Base-by-base conservation (phyloP, 2,329 filamentous ascomycete genomes). In the Microthyrium microscopicum region DNA sequence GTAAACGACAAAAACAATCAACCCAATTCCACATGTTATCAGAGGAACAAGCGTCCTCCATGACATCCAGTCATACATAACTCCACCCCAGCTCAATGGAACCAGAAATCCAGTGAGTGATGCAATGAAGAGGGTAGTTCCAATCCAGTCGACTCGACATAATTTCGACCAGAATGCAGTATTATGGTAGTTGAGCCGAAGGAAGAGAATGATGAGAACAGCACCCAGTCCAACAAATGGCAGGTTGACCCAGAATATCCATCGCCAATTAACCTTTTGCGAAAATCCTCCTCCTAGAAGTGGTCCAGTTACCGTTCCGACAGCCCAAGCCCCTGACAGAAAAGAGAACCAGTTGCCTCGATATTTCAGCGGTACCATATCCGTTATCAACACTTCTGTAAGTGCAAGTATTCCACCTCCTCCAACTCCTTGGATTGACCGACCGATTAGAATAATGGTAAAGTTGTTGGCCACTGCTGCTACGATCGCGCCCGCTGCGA, bases 171-270 rank as follows among this genome's bases (percentile, higher is more conserved):
- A 16, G 32, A 70, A 50, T n/a, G 56, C 56, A 29, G 54, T 57
- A 1, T 62, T 60, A 5, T 61, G 47, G 33, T 60, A 53, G 34
- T 62, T 57, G 28, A 71, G 55, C n/a, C 60, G 57, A 11, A 74
- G 52, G 49, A 70, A 73, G 17, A 71, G 27, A 1, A 60, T 50
- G 12, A 68, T 52, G 41, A 69, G 49, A 24, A 61, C 41, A 12
- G 55, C 48, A 3, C 61, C 62, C n/a, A 69, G 37, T 2, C 53
- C 65, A 20, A 62, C 56, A 43, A 74, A 64, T 2, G 70, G 69
- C 2, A 74, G 51, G 41, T 76, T 77, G 42, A 74, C 60, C 61
- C 66, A 78, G 45, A 76, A 74, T 31, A 77, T 65, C 71, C 71
- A 77, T 6, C 64, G 52, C 72, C 70, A 73, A 1, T 51, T 53